Conservation (phyloP, 177 flowering plant species). For the Vitis hybrid region DNA sequence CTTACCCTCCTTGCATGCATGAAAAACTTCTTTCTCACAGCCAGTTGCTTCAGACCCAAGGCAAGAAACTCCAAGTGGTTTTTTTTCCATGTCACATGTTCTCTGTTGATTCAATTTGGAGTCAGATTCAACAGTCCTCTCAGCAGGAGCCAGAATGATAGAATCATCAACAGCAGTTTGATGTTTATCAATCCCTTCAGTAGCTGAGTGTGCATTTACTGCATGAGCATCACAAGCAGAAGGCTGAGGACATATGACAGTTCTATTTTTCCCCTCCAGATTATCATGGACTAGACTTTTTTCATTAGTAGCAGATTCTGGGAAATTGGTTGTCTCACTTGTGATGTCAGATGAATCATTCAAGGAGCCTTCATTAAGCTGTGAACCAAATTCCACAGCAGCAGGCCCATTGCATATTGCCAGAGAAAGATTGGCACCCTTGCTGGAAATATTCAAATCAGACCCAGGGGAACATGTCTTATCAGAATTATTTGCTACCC, state of each 20-base stretch:
- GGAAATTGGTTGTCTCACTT: slow-evolving; percentile 1
- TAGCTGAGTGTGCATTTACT: neutral
- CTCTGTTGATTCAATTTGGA: neutral
- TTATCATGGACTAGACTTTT: slow-evolving; percentile 10
- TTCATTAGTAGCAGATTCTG: slow-evolving; percentile 1
- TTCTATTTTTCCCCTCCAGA: neutral
- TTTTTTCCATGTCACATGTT: slow-evolving; percentile 7
- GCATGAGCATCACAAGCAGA: slow-evolving; percentile 5
- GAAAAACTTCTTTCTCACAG: slow-evolving; percentile 1
- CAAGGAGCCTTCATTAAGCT: slow-evolving; percentile 18
- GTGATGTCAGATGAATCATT: slow-evolving; percentile 15
- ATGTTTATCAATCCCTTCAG: neutral
- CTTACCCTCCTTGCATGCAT: slow-evolving; percentile 10
- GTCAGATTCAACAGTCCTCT: neutral
- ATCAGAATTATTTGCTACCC: neutral
- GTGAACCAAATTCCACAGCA: slow-evolving; percentile 13
- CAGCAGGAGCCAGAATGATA: neutral
- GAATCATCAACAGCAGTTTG: slow-evolving; percentile 6
- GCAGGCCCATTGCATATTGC: slow-evolving; percentile 3
- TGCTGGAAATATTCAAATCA: slow-evolving; percentile 10
- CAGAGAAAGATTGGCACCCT: neutral
- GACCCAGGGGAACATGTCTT: neutral
- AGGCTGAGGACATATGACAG: neutral
- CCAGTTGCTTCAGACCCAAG: slow-evolving; percentile 5
- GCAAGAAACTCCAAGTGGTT: neutral